Evolutionary conservation across 768 basidiomycete species (phyloP).

Genomic region (Auricularia sp.): DNA sequence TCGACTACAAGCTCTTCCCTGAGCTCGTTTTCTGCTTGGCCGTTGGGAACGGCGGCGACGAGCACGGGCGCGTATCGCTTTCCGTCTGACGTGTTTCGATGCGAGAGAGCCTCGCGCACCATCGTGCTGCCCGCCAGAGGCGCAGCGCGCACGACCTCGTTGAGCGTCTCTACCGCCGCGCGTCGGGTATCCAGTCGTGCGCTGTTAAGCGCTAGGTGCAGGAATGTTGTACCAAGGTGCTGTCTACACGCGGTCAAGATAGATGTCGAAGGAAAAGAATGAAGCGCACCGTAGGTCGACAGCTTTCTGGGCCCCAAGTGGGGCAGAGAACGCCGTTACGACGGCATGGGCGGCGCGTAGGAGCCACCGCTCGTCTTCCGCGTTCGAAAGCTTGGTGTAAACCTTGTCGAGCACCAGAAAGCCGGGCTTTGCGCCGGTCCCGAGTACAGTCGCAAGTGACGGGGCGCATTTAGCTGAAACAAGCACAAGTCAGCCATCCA

Average conservation of each 20-base stretch:
- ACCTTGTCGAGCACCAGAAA: conserved; percentile 86
- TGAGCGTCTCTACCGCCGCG: conserved; percentile 34
- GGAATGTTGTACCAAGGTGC: conserved; percentile 53
- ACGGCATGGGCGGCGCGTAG: conserved; percentile 51
- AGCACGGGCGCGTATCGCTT: conserved; percentile 44
- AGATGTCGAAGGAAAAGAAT: background rate
- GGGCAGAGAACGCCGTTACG: conserved; percentile 35
- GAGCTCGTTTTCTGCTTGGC: conserved; percentile 35
- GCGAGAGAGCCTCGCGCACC: conserved; percentile 53
- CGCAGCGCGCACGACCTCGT: conserved; percentile 24
- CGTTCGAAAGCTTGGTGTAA: conserved; percentile 56
- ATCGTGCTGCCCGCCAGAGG: conserved; percentile 44
- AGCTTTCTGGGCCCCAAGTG: conserved; percentile 36
- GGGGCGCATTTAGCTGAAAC: conserved; percentile 17
- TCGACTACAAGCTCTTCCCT: conserved; percentile 43
- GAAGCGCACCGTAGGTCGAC: conserved; percentile 41
- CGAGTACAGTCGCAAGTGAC: background rate
- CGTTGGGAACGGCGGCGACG: conserved; percentile 31
- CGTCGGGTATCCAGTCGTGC: conserved; percentile 45
- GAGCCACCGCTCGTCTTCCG: conserved; percentile 67
- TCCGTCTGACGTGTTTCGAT: conserved; percentile 26
- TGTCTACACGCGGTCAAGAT: background rate
- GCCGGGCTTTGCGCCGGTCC: conserved; percentile 52
- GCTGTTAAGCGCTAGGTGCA: conserved; percentile 60
- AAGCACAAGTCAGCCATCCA: conserved; percentile 25